These are phyloP conservation scores for Corylus avellana DNA, from an alignment of 306 rosid genomes.

Conservation along the genomic window DNA sequence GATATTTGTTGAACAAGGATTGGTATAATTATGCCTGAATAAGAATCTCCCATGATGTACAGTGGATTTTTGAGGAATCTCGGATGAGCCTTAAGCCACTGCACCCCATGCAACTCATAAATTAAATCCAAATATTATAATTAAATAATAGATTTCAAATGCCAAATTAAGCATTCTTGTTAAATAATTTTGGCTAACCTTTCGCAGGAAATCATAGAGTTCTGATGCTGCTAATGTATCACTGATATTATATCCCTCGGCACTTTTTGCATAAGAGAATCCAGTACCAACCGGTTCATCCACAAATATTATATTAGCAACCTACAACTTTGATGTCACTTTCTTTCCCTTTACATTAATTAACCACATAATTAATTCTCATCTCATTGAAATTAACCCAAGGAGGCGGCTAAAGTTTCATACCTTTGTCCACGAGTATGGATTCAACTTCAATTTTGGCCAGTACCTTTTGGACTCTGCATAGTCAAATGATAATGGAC, in stretches of 20 bases:
- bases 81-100: constrained; percentile 20
- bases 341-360: neutral
- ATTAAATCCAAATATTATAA: neutral
- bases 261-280: constrained; percentile 27
- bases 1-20: constrained; percentile 38
- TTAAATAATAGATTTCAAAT: no score
- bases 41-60: constrained; percentile 60
- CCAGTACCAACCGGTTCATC: constrained; percentile 39
- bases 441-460: constrained; percentile 24
- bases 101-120: neutral
- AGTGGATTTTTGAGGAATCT: constrained; percentile 36
- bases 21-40: constrained; percentile 36
- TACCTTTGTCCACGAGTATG: constrained; percentile 33
- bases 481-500: constrained; percentile 16
- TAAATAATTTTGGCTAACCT: neutral
- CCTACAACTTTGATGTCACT: neutral
- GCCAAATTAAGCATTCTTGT: no score
- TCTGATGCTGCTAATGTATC: constrained; percentile 13
- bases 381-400: neutral
- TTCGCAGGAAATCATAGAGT: constrained; percentile 12
- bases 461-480: constrained; percentile 1
- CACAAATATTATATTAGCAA: constrained; percentile 29
- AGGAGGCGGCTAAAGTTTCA: neutral
- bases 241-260: neutral
- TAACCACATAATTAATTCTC: neutral